Percentiles rank a stretch among this genome's conserved stretches.
Evolutionary conservation across 495 filamentous ascomycete species (phyloP).

Genomic region (Aspergillus heteromorphus): DNA sequence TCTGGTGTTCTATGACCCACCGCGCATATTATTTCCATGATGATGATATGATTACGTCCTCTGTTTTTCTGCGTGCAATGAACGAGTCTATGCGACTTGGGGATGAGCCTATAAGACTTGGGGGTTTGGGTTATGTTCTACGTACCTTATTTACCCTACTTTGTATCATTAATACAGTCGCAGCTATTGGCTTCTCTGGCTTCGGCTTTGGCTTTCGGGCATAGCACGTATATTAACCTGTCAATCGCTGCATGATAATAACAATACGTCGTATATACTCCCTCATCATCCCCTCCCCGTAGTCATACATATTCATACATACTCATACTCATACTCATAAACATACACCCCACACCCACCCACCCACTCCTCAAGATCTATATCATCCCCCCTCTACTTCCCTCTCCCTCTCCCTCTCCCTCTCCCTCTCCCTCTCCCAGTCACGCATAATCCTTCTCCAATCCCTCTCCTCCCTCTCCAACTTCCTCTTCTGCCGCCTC

Average conservation of each 20-base stretch:
- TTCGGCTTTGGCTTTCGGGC: background rate
- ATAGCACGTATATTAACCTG: too few species aligned
- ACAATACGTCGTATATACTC: background rate
- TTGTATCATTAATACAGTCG: conserved; percentile 1
- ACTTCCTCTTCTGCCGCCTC: conserved; percentile 30
- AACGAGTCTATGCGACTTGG: too few species aligned
- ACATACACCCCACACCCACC: conserved; percentile 28
- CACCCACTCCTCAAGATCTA: too few species aligned
- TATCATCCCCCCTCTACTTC: conserved; percentile 29
- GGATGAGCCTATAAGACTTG: too few species aligned
- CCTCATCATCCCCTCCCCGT: too few species aligned
- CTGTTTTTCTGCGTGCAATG: too few species aligned
- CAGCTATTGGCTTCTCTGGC: too few species aligned
- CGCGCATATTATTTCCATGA: background rate
- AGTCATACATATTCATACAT: too few species aligned
- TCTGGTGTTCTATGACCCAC: background rate
- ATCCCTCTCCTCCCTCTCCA: conserved; percentile 34
- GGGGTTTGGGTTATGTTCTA: too few species aligned
- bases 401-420: conserved; percentile 35
- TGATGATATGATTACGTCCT: too few species aligned
- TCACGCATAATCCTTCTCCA: conserved; percentile 25
- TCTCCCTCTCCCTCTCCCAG: conserved; percentile 41
- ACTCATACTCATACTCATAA: conserved; percentile 30
- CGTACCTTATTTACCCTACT: background rate
- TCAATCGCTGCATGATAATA: too few species aligned